Evolutionary conservation across 2,329 filamentous ascomycete genomes (phyloP).

Genomic region (Fusarium acutatum): DNA sequence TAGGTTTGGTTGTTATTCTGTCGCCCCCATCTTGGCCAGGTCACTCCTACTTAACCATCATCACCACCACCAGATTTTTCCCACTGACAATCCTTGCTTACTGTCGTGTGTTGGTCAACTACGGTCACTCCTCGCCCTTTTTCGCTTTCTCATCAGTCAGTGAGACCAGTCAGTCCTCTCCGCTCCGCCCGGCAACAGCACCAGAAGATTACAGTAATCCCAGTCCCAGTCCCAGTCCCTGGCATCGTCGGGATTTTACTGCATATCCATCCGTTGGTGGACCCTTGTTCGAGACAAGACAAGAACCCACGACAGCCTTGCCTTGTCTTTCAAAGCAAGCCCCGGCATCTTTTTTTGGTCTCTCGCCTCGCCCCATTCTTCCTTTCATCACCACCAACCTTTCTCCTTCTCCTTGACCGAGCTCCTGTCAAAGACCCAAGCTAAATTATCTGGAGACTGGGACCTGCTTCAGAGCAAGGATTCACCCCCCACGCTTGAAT

Average conservation of each 20-base stretch:
- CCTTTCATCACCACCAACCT: constrained; percentile 16
- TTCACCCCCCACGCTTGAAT: constrained; percentile 35
- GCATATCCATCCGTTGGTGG: constrained; percentile 24
- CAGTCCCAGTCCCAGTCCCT: constrained; percentile 8
- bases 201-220: neutral
- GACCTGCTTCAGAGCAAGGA: constrained; percentile 18
- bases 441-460: constrained; percentile 3
- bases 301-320: constrained; percentile 8
- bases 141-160: neutral
- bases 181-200: constrained; percentile 10
- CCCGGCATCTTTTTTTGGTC: constrained; percentile 29
- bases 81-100: constrained; percentile 2
- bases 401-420: constrained; percentile 41
- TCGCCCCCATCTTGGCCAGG: constrained; percentile 10
- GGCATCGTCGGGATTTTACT: constrained; percentile 23
- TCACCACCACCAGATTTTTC: constrained; percentile 18
- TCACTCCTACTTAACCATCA: constrained; percentile 6
- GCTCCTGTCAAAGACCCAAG: constrained; percentile 9
- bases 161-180: constrained; percentile 3
- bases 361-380: constrained; percentile 33
- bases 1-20: constrained; percentile 25
- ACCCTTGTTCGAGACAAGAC: constrained; percentile 22
- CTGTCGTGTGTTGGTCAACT: constrained; percentile 4
- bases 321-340: constrained; percentile 22
- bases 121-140: constrained; percentile 3